Evolutionary conservation across 768 basidiomycete species (phyloP), one percentile per base, ranked within the genome.

Genomic region (Mycena vulgaris): DNA sequence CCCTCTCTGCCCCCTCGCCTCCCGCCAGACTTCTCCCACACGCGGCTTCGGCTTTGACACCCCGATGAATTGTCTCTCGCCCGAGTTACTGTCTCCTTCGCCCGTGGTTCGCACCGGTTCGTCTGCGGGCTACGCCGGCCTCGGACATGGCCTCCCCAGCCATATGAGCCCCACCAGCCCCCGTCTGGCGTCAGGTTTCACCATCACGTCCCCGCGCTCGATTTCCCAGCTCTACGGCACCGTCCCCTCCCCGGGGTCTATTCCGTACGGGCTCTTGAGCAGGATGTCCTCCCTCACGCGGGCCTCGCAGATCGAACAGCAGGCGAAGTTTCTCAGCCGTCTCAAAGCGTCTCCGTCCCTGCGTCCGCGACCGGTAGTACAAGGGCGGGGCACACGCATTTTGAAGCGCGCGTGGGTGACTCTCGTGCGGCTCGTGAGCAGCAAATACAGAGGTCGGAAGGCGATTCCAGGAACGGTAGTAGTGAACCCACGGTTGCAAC

Each of bases 1-100:
- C 17, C 61, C 37, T 21, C 61, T 69, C n/a, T 69, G 61, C 2
- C 68, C 61, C 1, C 47, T 69, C n/a, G 53, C 56, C 37, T 63
- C 37, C 14, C 68, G 53, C 31, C 33, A 27, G 28, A 27, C 61
- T 5, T 69, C 68, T 5, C 61, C 68, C n/a, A 56, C 37, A 21
- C 42, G 25, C 42, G 67, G 51, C 19, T 8, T 62, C 42, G 67
- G 51, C 19, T 8, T 62, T 33, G 67, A 45, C 8, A n/a, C 25
- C 13, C 33, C 27, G 2, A 39, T 7, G 23, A 40, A 61, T 30
- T 8, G 17, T 28, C 5, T 23, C 0, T 23, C 42, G 7, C 23
- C 59, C 27, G 27, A 33, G 23, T n/a, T 31, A 17, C 23, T 45
- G 19, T 55, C 51, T 9, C 55, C 45, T 9, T 21, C 21, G 6